These are phyloP conservation scores for Wallacemonas sp. DNA, from an alignment of 208 protist genomes.

Conservation along the genomic window DNA sequence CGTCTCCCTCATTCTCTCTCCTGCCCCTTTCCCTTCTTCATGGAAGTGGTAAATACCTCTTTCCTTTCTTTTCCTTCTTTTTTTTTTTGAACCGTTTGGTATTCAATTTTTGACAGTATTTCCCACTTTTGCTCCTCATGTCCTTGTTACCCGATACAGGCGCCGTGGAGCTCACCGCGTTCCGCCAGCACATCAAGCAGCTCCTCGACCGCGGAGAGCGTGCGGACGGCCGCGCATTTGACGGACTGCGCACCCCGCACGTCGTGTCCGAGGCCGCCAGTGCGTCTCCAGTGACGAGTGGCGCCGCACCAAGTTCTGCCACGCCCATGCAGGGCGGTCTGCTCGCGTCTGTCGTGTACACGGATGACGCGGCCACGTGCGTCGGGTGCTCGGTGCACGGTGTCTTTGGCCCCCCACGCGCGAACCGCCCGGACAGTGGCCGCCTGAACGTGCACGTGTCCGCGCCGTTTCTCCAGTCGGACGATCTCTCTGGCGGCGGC, in stretches of 20 bases:
- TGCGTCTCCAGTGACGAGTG: too few species aligned
- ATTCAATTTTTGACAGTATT: too few species aligned
- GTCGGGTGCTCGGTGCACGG: slow-evolving; percentile 64
- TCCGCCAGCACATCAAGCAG: slow-evolving; percentile 48
- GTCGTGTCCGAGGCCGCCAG: slow-evolving; percentile 52
- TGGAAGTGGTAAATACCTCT: too few species aligned
- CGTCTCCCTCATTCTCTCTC: slow-evolving; percentile 1
- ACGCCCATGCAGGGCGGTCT: too few species aligned
- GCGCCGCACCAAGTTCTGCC: not conserved
- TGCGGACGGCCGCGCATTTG: slow-evolving; percentile 57
- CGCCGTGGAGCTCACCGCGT: slow-evolving; percentile 71
- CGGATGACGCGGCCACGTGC: slow-evolving; percentile 67
- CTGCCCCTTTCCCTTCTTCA: too few species aligned
- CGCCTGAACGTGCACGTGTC: slow-evolving; percentile 70
- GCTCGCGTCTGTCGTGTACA: slow-evolving; percentile 77
- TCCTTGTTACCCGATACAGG: slow-evolving; percentile 79
- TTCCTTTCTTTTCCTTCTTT: not conserved
- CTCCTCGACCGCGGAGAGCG: slow-evolving; percentile 47
- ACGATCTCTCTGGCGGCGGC: slow-evolving; percentile 22
- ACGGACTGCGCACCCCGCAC: slow-evolving; percentile 40
- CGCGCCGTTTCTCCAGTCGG: slow-evolving; percentile 61
- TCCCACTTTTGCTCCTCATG: slow-evolving; percentile 34
- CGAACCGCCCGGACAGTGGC: slow-evolving; percentile 51
- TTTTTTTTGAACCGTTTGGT: slow-evolving; percentile 11
- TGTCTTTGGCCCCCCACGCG: slow-evolving; percentile 69